Evolutionary conservation across 2,329 filamentous ascomycete genomes (phyloP).

Genomic region (Beauveria caledonica): DNA sequence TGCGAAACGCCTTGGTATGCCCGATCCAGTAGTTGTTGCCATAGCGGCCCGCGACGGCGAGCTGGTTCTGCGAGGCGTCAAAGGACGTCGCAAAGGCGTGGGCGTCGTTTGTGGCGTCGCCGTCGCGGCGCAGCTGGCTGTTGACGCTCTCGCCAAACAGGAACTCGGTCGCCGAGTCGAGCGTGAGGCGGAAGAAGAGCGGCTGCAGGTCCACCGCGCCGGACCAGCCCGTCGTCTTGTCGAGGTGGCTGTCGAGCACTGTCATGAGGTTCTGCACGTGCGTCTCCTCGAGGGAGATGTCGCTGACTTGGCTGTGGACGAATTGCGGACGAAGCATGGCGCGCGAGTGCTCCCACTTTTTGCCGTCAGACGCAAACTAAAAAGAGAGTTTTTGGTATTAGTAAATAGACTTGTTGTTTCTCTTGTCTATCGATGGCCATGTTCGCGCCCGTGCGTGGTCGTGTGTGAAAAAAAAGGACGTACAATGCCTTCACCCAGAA

Average conservation of each 20-base stretch:
- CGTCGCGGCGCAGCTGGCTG: conserved; percentile 23
- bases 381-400: neutral
- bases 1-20: conserved; percentile 48
- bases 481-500: conserved; percentile 37
- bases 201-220: conserved; percentile 34
- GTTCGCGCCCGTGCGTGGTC: neutral
- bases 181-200: conserved; percentile 40
- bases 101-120: neutral
- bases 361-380: conserved; percentile 27
- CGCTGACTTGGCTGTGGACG: conserved; percentile 32
- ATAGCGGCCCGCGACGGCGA: conserved; percentile 43
- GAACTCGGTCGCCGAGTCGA: conserved; percentile 45
- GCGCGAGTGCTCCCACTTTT: conserved; percentile 29
- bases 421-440: neutral
- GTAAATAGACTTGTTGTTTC: neutral
- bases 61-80: conserved; percentile 32
- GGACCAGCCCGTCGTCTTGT: conserved; percentile 27
- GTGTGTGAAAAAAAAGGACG: neutral
- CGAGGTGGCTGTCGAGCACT: conserved; percentile 15
- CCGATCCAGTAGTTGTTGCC: conserved; percentile 37
- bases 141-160: conserved; percentile 51
- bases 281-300: conserved; percentile 33
- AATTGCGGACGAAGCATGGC: conserved; percentile 34
- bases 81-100: conserved; percentile 26
- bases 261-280: conserved; percentile 26